Evolutionary conservation across 2,329 filamentous ascomycete genomes (phyloP).

Genomic region (Fusarium haematococcum): DNA sequence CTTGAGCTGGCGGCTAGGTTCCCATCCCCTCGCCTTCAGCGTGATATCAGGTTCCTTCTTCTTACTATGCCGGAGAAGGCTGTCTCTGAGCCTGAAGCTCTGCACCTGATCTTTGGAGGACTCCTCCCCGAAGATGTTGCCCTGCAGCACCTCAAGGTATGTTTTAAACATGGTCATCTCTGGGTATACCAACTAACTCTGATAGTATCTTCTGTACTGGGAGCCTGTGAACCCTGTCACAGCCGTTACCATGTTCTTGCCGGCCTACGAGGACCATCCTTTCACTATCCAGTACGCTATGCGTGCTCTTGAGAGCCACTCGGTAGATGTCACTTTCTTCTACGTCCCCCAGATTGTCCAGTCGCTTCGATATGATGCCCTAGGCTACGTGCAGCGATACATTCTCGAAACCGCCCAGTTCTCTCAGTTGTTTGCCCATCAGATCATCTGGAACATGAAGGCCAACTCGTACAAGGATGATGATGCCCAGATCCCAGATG

Average conservation of each 20-base stretch:
- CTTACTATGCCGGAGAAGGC: slow-evolving; percentile 88
- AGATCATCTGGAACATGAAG: slow-evolving; percentile 99
- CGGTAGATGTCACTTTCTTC: slow-evolving; percentile 98
- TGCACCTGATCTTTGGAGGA: slow-evolving; percentile 84
- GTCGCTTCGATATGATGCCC: slow-evolving; percentile 87
- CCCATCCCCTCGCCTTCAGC: slow-evolving; percentile 76
- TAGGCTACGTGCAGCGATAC: slow-evolving; percentile 96
- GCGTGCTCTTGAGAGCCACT: slow-evolving; percentile 91
- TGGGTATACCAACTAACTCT: slow-evolving; percentile 37
- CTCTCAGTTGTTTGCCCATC: slow-evolving; percentile 98
- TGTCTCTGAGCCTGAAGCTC: slow-evolving; percentile 81
- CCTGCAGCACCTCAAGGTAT: slow-evolving; percentile 83
- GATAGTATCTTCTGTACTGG: slow-evolving; percentile 91
- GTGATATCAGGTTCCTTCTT: slow-evolving; percentile 82
- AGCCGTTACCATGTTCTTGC: slow-evolving; percentile 92
- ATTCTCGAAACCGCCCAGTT: slow-evolving; percentile 97
- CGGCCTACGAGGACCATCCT: slow-evolving; percentile 89
- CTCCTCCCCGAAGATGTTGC: slow-evolving; percentile 82
- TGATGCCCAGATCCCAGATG: slow-evolving; percentile 88
- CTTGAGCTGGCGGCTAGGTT: slow-evolving; percentile 86
- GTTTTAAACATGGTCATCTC: background rate
- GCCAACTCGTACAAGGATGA: slow-evolving; percentile 99
- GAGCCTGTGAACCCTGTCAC: slow-evolving; percentile 91
- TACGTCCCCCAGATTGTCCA: slow-evolving; percentile 99
- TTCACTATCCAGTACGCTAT: slow-evolving; percentile 97